A percentile compares a stretch with the other conserved stretches of the same genome.
Evolutionary conservation across 129 eudicot species (phyloP).

Genomic region (Mikania micrantha): DNA sequence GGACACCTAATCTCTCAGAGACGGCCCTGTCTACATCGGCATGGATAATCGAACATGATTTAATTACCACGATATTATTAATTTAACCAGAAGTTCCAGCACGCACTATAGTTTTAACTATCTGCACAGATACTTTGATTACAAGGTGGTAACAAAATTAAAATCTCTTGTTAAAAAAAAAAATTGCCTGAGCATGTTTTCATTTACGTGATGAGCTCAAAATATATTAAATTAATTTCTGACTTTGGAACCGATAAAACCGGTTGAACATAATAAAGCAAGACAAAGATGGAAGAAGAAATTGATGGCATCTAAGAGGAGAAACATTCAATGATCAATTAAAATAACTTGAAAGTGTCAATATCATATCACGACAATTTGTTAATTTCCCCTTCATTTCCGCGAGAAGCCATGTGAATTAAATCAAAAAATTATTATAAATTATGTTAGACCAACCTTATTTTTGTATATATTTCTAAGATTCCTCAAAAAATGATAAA

Average conservation of each 20-base stretch:
- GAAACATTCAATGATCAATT: conserved; percentile 30
- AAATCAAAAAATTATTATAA: conserved; percentile 7
- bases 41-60: too few relatives aligned
- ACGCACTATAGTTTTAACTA: too few relatives aligned
- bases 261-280: neutral
- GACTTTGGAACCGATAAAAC: neutral
- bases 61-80: too few relatives aligned
- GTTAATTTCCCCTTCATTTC: conserved; percentile 36
- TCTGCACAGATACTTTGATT: too few relatives aligned
- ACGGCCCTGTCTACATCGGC: too few relatives aligned
- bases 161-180: too few relatives aligned
- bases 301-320: conserved; percentile 1
- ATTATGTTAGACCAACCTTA: neutral
- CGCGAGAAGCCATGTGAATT: conserved; percentile 37
- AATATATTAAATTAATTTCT: neutral
- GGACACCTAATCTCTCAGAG: too few relatives aligned
- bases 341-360: neutral
- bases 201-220: neutral
- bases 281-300: conserved; percentile 5
- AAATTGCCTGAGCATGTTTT: too few relatives aligned
- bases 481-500: neutral
- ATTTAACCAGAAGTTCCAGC: too few relatives aligned
- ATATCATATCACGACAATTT: conserved; percentile 18
- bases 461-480: conserved; percentile 9
- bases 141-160: too few relatives aligned